A percentile compares a stretch with the other conserved stretches of the same genome.
These are phyloP conservation scores for Durio zibethinus DNA, from an alignment of 345 rosid species.

Conservation along the genomic window DNA sequence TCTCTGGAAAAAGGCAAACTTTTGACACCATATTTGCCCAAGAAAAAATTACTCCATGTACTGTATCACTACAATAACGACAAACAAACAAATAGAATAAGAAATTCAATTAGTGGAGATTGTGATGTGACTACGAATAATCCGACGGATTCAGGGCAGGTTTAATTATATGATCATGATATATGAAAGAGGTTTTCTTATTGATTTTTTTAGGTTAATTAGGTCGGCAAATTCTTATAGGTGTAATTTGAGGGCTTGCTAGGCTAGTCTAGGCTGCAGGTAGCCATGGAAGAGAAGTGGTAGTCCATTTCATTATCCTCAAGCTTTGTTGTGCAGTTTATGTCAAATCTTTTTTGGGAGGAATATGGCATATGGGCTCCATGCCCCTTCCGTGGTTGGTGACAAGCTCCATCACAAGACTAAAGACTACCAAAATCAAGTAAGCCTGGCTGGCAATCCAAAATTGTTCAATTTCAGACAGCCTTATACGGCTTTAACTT, in stretches of 20 bases:
- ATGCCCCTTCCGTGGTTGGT: neutral
- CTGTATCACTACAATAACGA: neutral
- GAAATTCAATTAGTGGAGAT: neutral
- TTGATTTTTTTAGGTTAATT: neutral
- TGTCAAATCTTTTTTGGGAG: neutral
- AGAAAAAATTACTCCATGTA: neutral
- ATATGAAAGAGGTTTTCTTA: neutral
- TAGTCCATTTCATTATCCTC: neutral
- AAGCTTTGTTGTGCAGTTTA: neutral
- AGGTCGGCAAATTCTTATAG: neutral
- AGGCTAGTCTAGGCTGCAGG: neutral
- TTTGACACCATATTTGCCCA: neutral
- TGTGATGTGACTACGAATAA: neutral
- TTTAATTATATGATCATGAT: neutral
- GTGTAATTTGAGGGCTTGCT: neutral
- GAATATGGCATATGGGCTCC: neutral
- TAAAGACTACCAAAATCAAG: too few species aligned
- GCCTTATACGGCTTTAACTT: too few species aligned
- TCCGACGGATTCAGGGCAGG: neutral
- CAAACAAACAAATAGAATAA: neutral
- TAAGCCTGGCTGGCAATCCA: too few species aligned
- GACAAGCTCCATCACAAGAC: neutral
- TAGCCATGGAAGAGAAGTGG: neutral
- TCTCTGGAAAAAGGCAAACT: neutral
- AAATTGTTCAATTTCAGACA: too few species aligned